Evolutionary conservation across 2,329 filamentous ascomycete genomes (phyloP).

Genomic region (Fusarium chaquense): DNA sequence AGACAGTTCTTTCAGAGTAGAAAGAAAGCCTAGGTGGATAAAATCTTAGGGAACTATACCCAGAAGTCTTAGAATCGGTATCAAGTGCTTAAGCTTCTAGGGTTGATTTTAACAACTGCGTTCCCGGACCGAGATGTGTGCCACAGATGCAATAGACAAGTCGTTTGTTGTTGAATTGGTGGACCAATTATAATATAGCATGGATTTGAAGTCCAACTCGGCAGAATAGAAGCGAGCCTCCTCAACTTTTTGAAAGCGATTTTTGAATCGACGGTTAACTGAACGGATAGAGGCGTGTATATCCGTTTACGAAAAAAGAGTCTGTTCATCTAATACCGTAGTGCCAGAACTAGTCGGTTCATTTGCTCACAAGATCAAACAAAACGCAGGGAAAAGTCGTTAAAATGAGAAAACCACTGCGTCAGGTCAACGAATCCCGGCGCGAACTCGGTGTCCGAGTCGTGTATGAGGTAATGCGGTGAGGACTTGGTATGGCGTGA

Average conservation of each 20-base stretch:
- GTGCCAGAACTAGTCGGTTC: constrained; percentile 38
- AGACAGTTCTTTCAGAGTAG: too few species aligned
- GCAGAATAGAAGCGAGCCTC: constrained; percentile 10
- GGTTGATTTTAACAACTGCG: neutral
- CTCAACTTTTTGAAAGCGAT: constrained; percentile 15
- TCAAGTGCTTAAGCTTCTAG: neutral
- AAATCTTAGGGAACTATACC: neutral
- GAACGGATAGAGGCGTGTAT: constrained; percentile 9
- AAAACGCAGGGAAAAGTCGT: constrained; percentile 32
- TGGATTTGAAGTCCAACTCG: constrained; percentile 1
- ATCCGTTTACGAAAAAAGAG: constrained; percentile 21
- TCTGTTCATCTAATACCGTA: constrained; percentile 30
- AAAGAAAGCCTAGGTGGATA: too few species aligned
- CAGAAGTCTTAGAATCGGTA: neutral
- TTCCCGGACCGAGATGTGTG: neutral
- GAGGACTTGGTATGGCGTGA: constrained; percentile 47
- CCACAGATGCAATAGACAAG: constrained; percentile 11
- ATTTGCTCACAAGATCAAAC: constrained; percentile 40
- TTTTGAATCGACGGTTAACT: constrained; percentile 1
- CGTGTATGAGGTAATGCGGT: constrained; percentile 50
- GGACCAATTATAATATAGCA: neutral
- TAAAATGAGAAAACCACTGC: constrained; percentile 42
- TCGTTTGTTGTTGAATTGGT: neutral
- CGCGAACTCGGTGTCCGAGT: constrained; percentile 48
- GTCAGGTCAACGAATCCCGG: constrained; percentile 46